Evolutionary conservation across 208 protist species (phyloP).

Genomic region (Trypanosoma avium): DNA sequence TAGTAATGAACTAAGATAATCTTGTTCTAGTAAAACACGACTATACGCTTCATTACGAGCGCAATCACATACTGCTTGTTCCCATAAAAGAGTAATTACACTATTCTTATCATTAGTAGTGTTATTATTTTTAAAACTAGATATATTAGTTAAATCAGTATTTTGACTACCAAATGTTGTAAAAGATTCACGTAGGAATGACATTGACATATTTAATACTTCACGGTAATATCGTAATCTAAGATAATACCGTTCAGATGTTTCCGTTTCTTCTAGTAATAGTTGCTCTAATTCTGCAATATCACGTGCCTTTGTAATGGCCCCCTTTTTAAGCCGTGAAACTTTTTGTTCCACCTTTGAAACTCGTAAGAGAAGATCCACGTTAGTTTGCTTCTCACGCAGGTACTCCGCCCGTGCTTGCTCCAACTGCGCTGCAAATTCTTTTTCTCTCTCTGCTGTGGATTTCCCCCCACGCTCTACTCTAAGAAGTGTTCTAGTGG

Average conservation of each 20-base stretch:
- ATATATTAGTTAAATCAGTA: neutral
- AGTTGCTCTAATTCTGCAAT: slow-evolving; percentile 66
- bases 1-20: slow-evolving; percentile 10
- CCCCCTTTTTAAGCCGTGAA: slow-evolving; percentile 33
- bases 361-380: slow-evolving; percentile 65
- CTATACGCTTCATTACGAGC: slow-evolving; percentile 32
- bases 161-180: neutral
- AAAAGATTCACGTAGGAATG: slow-evolving; percentile 18
- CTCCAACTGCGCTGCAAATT: slow-evolving; percentile 39
- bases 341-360: slow-evolving; percentile 52
- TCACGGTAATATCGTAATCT: slow-evolving; percentile 57
- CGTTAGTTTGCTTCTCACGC: slow-evolving; percentile 72
- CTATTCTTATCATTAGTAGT: neutral
- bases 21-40: slow-evolving; percentile 36
- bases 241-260: slow-evolving; percentile 63
- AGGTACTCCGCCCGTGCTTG: slow-evolving; percentile 57
- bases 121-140: neutral
- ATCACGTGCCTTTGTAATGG: slow-evolving; percentile 32
- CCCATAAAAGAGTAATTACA: slow-evolving; percentile 21
- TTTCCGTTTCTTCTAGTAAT: slow-evolving; percentile 78
- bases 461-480: slow-evolving; percentile 19
- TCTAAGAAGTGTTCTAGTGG: slow-evolving; percentile 29
- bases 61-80: slow-evolving; percentile 43
- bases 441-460: neutral
- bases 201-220: slow-evolving; percentile 33